Evolutionary conservation across 345 rosid species (phyloP), one percentile per base, ranked within the genome.

Genomic region (Mallotus nudiflorus): DNA sequence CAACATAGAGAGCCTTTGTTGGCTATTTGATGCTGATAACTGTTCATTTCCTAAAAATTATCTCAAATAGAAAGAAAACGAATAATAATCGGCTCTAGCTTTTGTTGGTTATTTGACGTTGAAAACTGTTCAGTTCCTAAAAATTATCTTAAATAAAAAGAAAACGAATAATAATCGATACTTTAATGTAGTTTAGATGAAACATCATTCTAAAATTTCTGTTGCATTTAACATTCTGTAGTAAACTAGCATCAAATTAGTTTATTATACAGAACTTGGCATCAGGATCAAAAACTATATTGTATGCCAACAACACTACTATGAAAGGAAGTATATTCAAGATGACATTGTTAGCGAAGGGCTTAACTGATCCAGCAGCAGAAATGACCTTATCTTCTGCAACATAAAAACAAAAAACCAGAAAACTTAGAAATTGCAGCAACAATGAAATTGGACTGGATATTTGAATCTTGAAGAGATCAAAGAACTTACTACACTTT

Each of bases 401-500:
- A 70, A 63, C 64, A 67, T 5, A 29, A 79, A 22, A 66, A 77
- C 37, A 6, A 59, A 50, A 55, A 49, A 14, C 29, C 39, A 0
- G 27, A 31, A 31, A 46, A 6, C 13, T 60, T 9, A 35, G 20
- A 40, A 46, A 31, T 2, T 28, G 20, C 35, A 19, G 12, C 37
- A 27, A 48, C 24, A 37, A 33, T 6, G 31, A 55, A 28, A 48
- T 44, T 27, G 25, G 25, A 25, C n/a, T 29, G 55, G 11, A 14
- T 13, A 19, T 1, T n/a, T 25, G 9, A 55, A 9, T 4, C 3
- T 6, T 28, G 15, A 27, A n/a, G 31, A 27, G 28, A 66, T 65
- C 7, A 54, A 6, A 19, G 14, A 9, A 75, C 89, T 88, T 77
- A 88, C 93, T 88, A 71, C 93, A 88, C 55, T 88, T 71, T 70